These are phyloP conservation scores for Tricholomella constricta DNA, from an alignment of 768 basidiomycete species.

Conservation along the genomic window DNA sequence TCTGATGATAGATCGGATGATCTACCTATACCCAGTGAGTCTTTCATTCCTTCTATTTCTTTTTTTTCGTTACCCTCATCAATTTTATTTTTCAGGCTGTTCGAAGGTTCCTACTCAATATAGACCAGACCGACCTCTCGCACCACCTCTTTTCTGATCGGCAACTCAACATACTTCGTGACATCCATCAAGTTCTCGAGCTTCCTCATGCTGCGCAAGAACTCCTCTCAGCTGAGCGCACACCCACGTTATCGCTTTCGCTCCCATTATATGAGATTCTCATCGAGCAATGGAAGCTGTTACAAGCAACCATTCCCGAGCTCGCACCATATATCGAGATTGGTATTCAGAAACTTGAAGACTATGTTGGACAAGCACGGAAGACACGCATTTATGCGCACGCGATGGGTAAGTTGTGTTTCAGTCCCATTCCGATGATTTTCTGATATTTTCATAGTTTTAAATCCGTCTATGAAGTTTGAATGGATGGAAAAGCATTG, in stretches of 20 bases:
- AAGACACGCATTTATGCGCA: conserved; percentile 29
- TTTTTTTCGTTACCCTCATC: not conserved
- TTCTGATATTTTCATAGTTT: conserved; percentile 12
- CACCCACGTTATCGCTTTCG: conserved; percentile 33
- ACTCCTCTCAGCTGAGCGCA: no score
- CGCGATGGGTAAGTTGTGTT: conserved; percentile 28
- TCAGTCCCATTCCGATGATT: not conserved
- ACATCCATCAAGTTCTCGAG: conserved; percentile 30
- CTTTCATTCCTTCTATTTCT: not conserved
- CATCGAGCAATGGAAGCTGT: conserved; percentile 15
- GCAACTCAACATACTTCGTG: conserved; percentile 23
- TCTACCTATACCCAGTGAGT: conserved; percentile 33
- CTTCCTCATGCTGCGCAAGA: no score
- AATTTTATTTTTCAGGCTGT: conserved; percentile 21
- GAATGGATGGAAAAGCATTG: conserved; percentile 20
- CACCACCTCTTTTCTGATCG: no score
- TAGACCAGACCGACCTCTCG: conserved; percentile 16
- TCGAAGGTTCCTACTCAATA: conserved; percentile 16
- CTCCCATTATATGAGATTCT: conserved; percentile 35
- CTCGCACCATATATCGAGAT: conserved; percentile 27
- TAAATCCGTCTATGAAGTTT: no score
- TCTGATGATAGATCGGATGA: conserved; percentile 34
- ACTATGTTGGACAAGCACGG: no score
- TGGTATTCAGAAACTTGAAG: conserved; percentile 31
- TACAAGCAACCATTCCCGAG: conserved; percentile 21